Conservation (phyloP, 257 asterid genomes). For the Fraxinus pennsylvanica region DNA sequence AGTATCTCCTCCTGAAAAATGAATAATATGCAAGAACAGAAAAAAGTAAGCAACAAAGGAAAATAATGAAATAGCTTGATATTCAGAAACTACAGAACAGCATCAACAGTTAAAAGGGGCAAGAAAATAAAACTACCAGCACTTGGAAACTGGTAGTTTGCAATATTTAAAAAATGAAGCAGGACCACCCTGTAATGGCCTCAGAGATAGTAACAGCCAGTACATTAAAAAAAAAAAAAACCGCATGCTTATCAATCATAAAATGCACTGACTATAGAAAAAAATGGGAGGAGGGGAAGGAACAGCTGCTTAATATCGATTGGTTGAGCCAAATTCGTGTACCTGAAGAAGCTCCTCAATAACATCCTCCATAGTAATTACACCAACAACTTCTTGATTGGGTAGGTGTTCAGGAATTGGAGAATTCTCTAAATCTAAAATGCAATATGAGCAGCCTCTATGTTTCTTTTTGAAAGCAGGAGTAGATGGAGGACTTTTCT, state of each 20-base stretch:
- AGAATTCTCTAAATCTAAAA: slow-evolving; percentile 74
- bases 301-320: background rate
- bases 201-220: background rate
- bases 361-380: slow-evolving; percentile 95
- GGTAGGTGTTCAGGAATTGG: slow-evolving; percentile 82
- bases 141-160: background rate
- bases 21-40: background rate
- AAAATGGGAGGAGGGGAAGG: background rate
- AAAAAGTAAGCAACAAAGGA: slow-evolving; percentile 8
- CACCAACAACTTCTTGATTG: slow-evolving; percentile 85
- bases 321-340: slow-evolving; percentile 12
- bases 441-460: slow-evolving; percentile 90
- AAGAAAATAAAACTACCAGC: background rate
- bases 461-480: slow-evolving; percentile 96
- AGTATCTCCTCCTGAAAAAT: slow-evolving; percentile 88
- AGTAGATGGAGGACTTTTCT: slow-evolving; percentile 72
- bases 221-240: background rate
- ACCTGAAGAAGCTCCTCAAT: slow-evolving; percentile 99
- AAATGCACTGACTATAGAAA: background rate
- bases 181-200: background rate
- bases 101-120: background rate
- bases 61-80: background rate
- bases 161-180: background rate
- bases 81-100: background rate
- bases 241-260: background rate